A percentile compares a stretch with the other conserved stretches of the same genome.
Evolutionary conservation across 2,329 filamentous ascomycete genomes (phyloP).

Genomic region (Botryotinia narcissicola): DNA sequence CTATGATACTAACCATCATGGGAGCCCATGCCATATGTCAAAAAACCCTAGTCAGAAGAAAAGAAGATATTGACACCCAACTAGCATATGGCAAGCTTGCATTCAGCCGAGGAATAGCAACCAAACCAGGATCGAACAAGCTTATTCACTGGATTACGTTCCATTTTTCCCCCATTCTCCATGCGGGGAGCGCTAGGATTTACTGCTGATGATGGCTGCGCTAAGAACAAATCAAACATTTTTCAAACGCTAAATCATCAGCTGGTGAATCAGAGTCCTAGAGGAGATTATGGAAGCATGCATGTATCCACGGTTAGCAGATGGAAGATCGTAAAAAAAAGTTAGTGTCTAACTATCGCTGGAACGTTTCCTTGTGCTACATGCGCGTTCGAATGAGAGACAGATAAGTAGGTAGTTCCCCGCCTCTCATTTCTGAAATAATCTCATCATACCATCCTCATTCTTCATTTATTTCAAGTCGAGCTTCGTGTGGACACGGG

Average conservation of each 20-base stretch:
- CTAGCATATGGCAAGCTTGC: neutral
- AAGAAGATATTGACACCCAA: neutral
- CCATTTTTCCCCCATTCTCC: slow-evolving; percentile 8
- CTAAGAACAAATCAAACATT: slow-evolving; percentile 1
- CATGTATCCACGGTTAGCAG: neutral
- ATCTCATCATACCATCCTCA: neutral
- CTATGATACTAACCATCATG: neutral
- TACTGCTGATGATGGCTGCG: neutral
- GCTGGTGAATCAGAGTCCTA: slow-evolving; percentile 4
- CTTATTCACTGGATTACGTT: slow-evolving; percentile 1
- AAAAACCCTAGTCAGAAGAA: neutral
- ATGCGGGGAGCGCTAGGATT: slow-evolving; percentile 6
- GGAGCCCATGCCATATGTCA: neutral
- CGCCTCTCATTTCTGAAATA: neutral
- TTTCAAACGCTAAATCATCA: slow-evolving; percentile 8
- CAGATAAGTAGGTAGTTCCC: slow-evolving; percentile 6
- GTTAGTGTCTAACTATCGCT: neutral
- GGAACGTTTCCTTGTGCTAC: neutral
- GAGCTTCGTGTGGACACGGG: neutral
- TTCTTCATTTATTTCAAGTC: neutral
- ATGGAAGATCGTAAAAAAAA: neutral
- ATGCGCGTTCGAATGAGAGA: neutral
- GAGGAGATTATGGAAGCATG: slow-evolving; percentile 4
- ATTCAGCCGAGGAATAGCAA: neutral
- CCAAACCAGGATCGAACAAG: neutral